Conservation (phyloP, 345 rosid species). For the Sapria himalayana region DNA sequence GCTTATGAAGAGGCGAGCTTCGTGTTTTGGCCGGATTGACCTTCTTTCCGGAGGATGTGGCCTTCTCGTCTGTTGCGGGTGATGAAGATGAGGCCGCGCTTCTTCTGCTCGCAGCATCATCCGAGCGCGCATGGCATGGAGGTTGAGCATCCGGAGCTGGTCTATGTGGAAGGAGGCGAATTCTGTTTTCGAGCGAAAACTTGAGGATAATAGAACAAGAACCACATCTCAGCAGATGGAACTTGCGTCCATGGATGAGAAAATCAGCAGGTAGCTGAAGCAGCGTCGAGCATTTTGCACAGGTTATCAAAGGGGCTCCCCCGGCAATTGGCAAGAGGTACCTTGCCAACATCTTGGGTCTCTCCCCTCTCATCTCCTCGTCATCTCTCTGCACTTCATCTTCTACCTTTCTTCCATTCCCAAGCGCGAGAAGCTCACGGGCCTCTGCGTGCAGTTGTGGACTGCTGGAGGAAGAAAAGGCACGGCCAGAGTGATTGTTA, state of each 20-base stretch:
- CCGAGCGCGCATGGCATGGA: conserved; percentile 17
- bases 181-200: conserved; percentile 38
- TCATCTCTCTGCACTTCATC: background rate
- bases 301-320: conserved; percentile 59
- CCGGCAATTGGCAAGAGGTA: conserved; percentile 59
- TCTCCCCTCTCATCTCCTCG: conserved; percentile 2
- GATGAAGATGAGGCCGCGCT: conserved; percentile 10
- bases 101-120: conserved; percentile 7
- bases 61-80: conserved; percentile 11
- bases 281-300: conserved; percentile 30
- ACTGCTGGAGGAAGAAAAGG: too few species aligned
- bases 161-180: conserved; percentile 31
- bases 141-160: conserved; percentile 12
- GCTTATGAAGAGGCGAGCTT: conserved; percentile 52
- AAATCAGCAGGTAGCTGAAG: conserved; percentile 71
- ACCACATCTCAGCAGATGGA: conserved; percentile 57
- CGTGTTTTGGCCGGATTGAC: conserved; percentile 19
- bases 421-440: too few species aligned
- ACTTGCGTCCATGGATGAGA: conserved; percentile 35
- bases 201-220: conserved; percentile 39
- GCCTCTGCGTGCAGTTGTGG: too few species aligned
- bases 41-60: conserved; percentile 20
- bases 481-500: too few species aligned
- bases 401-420: background rate
- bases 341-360: too few species aligned